Conservation (phyloP, 257 asterid species). For the Ligustrum vulgare region DNA sequence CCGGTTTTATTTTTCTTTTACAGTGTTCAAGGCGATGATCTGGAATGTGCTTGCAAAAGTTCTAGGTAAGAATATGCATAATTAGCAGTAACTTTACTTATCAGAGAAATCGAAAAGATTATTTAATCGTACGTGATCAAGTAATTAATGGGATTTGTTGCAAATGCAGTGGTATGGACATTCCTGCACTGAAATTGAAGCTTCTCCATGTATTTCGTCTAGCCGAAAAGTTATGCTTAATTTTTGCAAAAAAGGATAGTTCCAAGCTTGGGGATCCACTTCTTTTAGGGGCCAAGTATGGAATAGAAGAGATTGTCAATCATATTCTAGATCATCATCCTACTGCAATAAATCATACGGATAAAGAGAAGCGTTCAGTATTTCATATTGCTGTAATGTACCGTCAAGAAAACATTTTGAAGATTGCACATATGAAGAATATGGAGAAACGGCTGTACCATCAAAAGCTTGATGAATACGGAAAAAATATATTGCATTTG, state of each 20-base stretch:
- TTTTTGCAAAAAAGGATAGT: background rate
- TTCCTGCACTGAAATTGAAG: background rate
- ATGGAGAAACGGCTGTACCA: background rate
- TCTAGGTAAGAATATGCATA: no score
- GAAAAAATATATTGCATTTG: slow-evolving; percentile 16
- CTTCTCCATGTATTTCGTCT: background rate
- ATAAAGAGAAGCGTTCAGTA: background rate
- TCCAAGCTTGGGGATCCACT: background rate
- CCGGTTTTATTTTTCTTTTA: no score
- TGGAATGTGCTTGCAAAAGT: background rate
- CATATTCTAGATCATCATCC: slow-evolving; percentile 14
- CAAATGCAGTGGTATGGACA: background rate
- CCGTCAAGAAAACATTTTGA: background rate
- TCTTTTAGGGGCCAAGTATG: slow-evolving; percentile 12
- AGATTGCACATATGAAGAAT: slow-evolving; percentile 13
- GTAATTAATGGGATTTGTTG: background rate
- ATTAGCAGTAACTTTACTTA: no score
- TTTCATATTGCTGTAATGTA: slow-evolving; percentile 17
- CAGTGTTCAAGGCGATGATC: no score
- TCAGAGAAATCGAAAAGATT: no score
- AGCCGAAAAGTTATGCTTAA: background rate
- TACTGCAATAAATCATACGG: background rate
- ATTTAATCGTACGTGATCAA: no score
- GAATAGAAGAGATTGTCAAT: slow-evolving; percentile 9
- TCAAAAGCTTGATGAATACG: no score